Evolutionary conservation across 2,329 filamentous ascomycete species (phyloP).

Genomic region (Alternaria novae-zelandiae): DNA sequence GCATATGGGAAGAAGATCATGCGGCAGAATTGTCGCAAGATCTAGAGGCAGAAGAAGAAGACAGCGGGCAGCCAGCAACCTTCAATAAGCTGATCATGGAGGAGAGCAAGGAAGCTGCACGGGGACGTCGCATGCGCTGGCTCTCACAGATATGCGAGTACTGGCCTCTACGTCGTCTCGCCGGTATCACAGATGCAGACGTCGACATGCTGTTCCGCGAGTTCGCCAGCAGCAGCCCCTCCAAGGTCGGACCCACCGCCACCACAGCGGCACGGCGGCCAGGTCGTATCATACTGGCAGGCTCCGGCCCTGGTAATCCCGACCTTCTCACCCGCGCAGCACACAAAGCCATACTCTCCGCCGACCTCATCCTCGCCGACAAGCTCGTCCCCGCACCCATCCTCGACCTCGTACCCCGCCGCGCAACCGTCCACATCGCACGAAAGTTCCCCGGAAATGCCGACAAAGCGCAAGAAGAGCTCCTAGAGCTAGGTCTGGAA

Average conservation of each 20-base stretch:
- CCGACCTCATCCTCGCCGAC: slow-evolving; percentile 82
- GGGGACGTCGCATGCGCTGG: slow-evolving; percentile 88
- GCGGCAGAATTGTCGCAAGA: slow-evolving; percentile 55
- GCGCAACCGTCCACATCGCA: slow-evolving; percentile 88
- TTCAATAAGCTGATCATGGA: slow-evolving; percentile 86
- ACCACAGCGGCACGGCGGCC: slow-evolving; percentile 34
- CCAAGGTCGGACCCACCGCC: slow-evolving; percentile 33
- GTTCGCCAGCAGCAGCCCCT: slow-evolving; percentile 60
- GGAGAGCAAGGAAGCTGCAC: slow-evolving; percentile 74
- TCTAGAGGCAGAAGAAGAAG: slow-evolving; percentile 62
- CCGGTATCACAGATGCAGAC: slow-evolving; percentile 79
- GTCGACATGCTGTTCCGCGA: slow-evolving; percentile 77
- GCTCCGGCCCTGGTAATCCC: slow-evolving; percentile 90
- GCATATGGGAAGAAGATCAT: slow-evolving; percentile 58
- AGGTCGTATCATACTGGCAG: slow-evolving; percentile 85
- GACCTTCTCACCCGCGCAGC: slow-evolving; percentile 87
- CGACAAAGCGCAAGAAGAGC: slow-evolving; percentile 88
- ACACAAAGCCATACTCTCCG: slow-evolving; percentile 74
- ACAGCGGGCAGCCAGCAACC: slow-evolving; percentile 74
- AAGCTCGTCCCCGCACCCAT: slow-evolving; percentile 86
- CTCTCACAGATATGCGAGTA: slow-evolving; percentile 97
- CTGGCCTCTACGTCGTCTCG: slow-evolving; percentile 87
- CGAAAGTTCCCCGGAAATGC: slow-evolving; percentile 98
- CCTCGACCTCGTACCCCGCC: slow-evolving; percentile 85
- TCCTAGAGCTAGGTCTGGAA: slow-evolving; percentile 77